Base-by-base conservation (phyloP, 2,329 filamentous ascomycete species). In the Trematosphaeria pertusa region DNA sequence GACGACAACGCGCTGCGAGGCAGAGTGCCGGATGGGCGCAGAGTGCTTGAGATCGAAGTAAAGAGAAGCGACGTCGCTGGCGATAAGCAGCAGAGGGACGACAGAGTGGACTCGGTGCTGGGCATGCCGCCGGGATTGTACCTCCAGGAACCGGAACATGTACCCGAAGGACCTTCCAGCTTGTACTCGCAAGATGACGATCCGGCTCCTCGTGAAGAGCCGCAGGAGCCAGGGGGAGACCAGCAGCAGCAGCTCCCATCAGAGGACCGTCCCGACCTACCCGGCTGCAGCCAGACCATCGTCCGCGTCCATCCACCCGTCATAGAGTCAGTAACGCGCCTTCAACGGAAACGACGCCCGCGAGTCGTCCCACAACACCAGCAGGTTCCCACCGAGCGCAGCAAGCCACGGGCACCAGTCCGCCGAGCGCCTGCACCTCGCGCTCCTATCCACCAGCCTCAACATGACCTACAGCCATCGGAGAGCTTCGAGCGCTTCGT, bases 31-130 rank as follows among this genome's bases (percentile, higher is more conserved):
- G 60, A 65, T 39, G 77, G 74, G 3, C 77, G 73, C 4, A 67
- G 75, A n/a, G 73, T 83, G 0, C 69, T 83, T 8, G 81, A 83
- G 46, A 67, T 84, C 3, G 79, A 82, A 60, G 62, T 84, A 15
- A 67, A 69, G 2, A 41, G 43, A 18, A 46, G 43, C 21, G 37
- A 46, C n/a, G n/a, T n/a, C n/a, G n/a, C n/a, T n/a, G n/a, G n/a
- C n/a, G n/a, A n/a, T n/a, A n/a, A n/a, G n/a, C n/a, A n/a, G n/a
- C 24, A 28, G 24, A 28, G 12, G 12, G 24, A 28, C 12, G 12
- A 8, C 24, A 28, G 24, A 12, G 12, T 8, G 12, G 24, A 28
- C 12, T 28, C 24, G 8, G 12, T 28, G 24, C 24, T 28, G 24
- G 24, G 24, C 8, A 28, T 28, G 24, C 24, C 24, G n/a, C n/a